A percentile compares a stretch with the other conserved stretches of the same genome.
Evolutionary conservation across 2,329 filamentous ascomycete genomes (phyloP).

Genomic region (Penicillium sp.): DNA sequence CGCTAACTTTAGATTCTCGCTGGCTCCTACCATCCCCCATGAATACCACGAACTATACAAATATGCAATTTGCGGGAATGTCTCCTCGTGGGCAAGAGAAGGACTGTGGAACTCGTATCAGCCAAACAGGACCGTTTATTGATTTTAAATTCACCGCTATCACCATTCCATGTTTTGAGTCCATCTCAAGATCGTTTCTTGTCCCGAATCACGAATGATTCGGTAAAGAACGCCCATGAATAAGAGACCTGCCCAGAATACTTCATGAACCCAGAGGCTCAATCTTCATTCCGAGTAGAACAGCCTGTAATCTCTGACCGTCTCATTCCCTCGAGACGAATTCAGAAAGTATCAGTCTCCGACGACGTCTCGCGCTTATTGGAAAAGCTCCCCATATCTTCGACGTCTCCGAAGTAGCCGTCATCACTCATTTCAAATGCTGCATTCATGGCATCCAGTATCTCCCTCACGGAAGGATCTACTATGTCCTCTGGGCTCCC

Average conservation of each 20-base stretch:
- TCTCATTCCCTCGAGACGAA: background rate
- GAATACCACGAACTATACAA: no score
- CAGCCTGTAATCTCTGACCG: no score
- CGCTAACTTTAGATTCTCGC: no score
- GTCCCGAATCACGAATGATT: background rate
- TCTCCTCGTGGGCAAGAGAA: no score
- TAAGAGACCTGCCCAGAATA: background rate
- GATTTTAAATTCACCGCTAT: background rate
- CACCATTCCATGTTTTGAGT: background rate
- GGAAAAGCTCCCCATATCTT: background rate
- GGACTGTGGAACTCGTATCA: no score
- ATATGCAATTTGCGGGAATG: no score
- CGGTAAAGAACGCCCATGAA: background rate
- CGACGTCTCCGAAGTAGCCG: background rate
- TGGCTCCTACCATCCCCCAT: no score
- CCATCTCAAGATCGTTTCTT: background rate
- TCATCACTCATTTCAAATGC: background rate
- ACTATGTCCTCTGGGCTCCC: background rate
- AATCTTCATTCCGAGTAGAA: no score
- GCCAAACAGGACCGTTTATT: background rate
- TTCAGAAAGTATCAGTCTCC: background rate
- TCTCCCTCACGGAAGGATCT: no score
- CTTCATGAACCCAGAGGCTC: background rate
- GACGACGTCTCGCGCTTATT: background rate
- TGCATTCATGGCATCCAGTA: background rate